Evolutionary conservation across 2,329 filamentous ascomycete genomes (phyloP).

Genomic region (Dactylellina parvicollis): DNA sequence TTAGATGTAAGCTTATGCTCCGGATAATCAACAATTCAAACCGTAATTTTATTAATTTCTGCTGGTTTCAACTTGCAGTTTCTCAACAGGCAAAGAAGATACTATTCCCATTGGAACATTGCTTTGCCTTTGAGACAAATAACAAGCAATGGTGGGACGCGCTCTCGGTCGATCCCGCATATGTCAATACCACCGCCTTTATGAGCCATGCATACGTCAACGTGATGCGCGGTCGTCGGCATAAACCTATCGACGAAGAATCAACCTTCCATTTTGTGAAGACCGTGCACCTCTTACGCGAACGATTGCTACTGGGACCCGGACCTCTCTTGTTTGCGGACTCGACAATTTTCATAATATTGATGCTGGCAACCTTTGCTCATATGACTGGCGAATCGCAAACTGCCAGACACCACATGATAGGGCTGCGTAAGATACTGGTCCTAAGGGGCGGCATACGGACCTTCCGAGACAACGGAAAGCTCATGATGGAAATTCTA

Average conservation of each 20-base stretch:
- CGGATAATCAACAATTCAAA: no score
- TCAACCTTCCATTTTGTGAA: constrained; percentile 58
- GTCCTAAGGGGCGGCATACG: constrained; percentile 61
- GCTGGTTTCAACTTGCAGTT: constrained; percentile 58
- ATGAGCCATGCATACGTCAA: constrained; percentile 60
- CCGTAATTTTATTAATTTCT: not conserved
- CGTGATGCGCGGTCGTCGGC: constrained; percentile 48
- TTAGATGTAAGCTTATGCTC: constrained; percentile 60
- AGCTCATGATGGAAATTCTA: constrained; percentile 61
- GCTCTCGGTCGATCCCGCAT: constrained; percentile 60
- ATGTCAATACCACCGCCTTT: constrained; percentile 61
- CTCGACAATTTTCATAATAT: constrained; percentile 59
- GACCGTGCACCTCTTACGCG: constrained; percentile 59
- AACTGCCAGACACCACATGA: constrained; percentile 60
- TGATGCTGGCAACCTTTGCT: constrained; percentile 60
- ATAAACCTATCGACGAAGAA: constrained; percentile 14
- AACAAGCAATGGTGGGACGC: constrained; percentile 59
- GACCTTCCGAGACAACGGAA: constrained; percentile 59
- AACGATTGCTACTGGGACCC: constrained; percentile 58
- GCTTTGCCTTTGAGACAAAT: constrained; percentile 58
- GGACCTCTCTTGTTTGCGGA: constrained; percentile 58
- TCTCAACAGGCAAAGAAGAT: constrained; percentile 59
- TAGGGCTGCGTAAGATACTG: constrained; percentile 61
- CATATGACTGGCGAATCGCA: constrained; percentile 58
- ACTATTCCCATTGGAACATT: constrained; percentile 60